Conservation (phyloP, 2,329 filamentous ascomycete species). For the Incumbomyces delicatus region DNA sequence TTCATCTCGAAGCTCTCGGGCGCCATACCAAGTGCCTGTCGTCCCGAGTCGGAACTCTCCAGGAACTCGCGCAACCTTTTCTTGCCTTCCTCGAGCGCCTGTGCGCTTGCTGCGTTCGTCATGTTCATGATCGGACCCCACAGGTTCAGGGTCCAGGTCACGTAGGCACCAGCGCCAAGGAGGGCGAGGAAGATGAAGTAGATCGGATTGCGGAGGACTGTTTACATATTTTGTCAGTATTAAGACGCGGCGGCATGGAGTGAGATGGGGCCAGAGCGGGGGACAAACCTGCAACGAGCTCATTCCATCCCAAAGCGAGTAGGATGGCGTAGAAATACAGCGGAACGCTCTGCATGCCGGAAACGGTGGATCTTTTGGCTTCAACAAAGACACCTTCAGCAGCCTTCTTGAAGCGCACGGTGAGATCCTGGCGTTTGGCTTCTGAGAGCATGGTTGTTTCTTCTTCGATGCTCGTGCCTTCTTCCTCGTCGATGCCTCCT, state of each 20-base stretch:
- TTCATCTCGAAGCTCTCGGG: conserved; percentile 53
- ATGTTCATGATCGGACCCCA: conserved; percentile 95
- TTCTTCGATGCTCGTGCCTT: conserved; percentile 87
- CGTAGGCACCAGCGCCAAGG: conserved; percentile 64
- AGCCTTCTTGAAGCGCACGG: conserved; percentile 94
- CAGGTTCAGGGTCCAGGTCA: conserved; percentile 88
- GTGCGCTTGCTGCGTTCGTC: conserved; percentile 75
- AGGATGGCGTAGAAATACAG: conserved; percentile 89
- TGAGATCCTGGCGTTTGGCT: conserved; percentile 79
- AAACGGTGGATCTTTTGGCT: conserved; percentile 92
- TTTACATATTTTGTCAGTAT: conserved; percentile 13
- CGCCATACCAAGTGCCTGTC: conserved; percentile 72
- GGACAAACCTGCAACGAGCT: conserved; percentile 77
- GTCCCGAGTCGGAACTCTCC: conserved; percentile 72
- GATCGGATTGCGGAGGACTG: conserved; percentile 85
- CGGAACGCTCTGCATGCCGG: conserved; percentile 86
- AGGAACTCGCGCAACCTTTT: conserved; percentile 83
- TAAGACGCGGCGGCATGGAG: too few species aligned
- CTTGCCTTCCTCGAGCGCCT: conserved; percentile 86
- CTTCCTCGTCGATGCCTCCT: conserved; percentile 87
- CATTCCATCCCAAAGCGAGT: conserved; percentile 94
- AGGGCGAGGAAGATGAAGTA: conserved; percentile 86
- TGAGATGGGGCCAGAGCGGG: neutral
- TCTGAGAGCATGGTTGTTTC: conserved; percentile 94
- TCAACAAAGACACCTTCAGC: conserved; percentile 97